Evolutionary conservation across 2,329 filamentous ascomycete species (phyloP).

Genomic region (Fusarium temperatum): DNA sequence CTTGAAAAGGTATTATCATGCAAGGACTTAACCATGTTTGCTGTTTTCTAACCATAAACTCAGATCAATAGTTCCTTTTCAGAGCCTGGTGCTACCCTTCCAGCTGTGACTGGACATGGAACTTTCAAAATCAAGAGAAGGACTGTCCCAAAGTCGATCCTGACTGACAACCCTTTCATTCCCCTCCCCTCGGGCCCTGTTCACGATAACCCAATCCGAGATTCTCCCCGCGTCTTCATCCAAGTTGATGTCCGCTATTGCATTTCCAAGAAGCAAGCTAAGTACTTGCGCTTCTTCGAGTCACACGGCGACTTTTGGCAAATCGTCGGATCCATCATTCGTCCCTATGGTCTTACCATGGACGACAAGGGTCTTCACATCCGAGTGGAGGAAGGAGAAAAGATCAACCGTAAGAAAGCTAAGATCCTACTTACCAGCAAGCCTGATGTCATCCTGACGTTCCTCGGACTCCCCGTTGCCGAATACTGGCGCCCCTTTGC

Average conservation of each 20-base stretch:
- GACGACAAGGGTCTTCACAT: constrained; percentile 72
- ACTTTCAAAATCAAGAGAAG: background rate
- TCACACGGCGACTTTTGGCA: constrained; percentile 78
- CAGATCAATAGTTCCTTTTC: background rate
- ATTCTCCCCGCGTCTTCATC: constrained; percentile 52
- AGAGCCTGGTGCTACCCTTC: background rate
- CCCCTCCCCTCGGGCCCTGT: background rate
- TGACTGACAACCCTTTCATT: background rate
- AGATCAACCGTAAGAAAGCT: constrained; percentile 62
- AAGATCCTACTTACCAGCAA: constrained; percentile 69
- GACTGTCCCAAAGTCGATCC: background rate
- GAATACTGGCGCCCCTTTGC: constrained; percentile 66
- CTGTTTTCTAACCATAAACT: background rate
- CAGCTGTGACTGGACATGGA: background rate
- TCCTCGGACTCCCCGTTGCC: constrained; percentile 66
- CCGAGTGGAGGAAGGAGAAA: constrained; percentile 74
- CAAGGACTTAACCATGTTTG: too few species aligned
- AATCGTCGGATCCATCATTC: constrained; percentile 69
- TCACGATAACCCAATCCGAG: constrained; percentile 42
- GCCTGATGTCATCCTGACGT: constrained; percentile 64
- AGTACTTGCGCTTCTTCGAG: constrained; percentile 74
- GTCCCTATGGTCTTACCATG: constrained; percentile 71
- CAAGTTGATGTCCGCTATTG: constrained; percentile 76
- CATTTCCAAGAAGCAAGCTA: constrained; percentile 50
- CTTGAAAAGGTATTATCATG: background rate